Base-by-base conservation (phyloP, 176 grass and related monocot species). In the Aegilops speltoides region DNA sequence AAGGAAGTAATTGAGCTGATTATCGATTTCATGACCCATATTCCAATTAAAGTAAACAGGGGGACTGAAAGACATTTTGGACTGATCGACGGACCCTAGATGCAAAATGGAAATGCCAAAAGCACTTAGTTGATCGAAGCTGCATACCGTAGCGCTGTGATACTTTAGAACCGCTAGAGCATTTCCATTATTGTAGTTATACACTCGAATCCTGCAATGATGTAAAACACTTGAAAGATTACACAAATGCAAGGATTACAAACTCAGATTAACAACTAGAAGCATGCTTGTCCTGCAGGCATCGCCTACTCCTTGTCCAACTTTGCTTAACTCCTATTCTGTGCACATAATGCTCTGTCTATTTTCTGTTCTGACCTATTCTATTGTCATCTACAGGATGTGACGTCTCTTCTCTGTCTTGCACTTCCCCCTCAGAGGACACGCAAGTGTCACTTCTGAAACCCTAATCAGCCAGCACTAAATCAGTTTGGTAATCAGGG, bases 161-260 rank as follows among this genome's bases (percentile, higher is more conserved):
- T 98, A 98, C 81, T 98, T 94, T 0, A 92, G 74, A 66, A 92
- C 83, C 23, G 96, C 90, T 24, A 98, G 82, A 68, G 91, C 82
- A 68, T 92, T 98, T 84, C 91, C 96, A 86, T 94, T 96, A 26
- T 46, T 88, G 85, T 94, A 98, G 84, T 94, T 92, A 82, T 95
- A 92, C 36, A 98, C 89, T 83, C 91, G 93, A 24, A 98, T 91
- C 84, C 96, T 98, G 88, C 31, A 86, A 90, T 23, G 32, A 50
- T 31, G 10, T 17, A 82, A 76, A 70, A 64, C 34, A 60, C 45
- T 19, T 7, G 13, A 87, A 83, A 50, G 7, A n/a, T 87, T 54
- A 88, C 12, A 76, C 72, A 84, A 57, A 29, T 28, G 17, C 48
- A 79, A 79, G 6, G 40, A 5, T 57, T 76, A 76, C 41, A 69